Base-by-base conservation (phyloP, 2,329 filamentous ascomycete species). In the Xylaria sp. region DNA sequence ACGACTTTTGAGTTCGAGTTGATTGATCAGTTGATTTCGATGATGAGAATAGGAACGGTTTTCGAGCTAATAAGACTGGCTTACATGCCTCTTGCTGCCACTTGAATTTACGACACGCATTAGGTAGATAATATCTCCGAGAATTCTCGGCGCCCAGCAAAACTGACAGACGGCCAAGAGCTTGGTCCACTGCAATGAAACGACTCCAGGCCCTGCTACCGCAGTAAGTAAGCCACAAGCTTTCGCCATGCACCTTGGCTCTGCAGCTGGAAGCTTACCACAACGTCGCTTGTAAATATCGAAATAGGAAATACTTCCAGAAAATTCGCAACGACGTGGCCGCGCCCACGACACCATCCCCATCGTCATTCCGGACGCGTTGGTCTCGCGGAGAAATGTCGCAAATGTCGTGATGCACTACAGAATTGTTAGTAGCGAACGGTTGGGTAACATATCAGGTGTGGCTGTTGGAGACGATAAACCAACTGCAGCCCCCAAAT, bases 181-280 rank as follows among this genome's bases (percentile, higher is more conserved):
- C 61, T 70, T 65, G 68, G 68, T 65, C 52, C 52, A 55, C 68
- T 70, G 65, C 68, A 65, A 58, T 70, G 68, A 20, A 55, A 70
- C 68, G 15, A 41, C 28, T 10, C 23, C n/a, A 37, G 6, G 55
- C 62, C 41, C 55, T 48, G 59, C 60, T 44, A n/a, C n/a, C n/a
- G n/a, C n/a, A n/a, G n/a, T n/a, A 44, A 59, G 69, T 61, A 54
- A 69, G 66, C 51, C 52, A 23, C 63, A 69, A 63, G 63, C 59
- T 63, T 69, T 64, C 64, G 69, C 69, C 66, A 69, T 69, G 69
- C 59, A 41, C 51, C 69, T 72, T 72, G 69, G 69, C 69, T 5
- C 59, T 69, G 69, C 69, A 50, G 25, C 46, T 25, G 58, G 61
- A 72, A 69, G 65, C 69, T 69, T 69, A 63, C 52, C 61, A 69